Evolutionary conservation across 2,329 filamentous ascomycete species (phyloP), one percentile per base, ranked within the genome.

Genomic region (Xylaria sp.): DNA sequence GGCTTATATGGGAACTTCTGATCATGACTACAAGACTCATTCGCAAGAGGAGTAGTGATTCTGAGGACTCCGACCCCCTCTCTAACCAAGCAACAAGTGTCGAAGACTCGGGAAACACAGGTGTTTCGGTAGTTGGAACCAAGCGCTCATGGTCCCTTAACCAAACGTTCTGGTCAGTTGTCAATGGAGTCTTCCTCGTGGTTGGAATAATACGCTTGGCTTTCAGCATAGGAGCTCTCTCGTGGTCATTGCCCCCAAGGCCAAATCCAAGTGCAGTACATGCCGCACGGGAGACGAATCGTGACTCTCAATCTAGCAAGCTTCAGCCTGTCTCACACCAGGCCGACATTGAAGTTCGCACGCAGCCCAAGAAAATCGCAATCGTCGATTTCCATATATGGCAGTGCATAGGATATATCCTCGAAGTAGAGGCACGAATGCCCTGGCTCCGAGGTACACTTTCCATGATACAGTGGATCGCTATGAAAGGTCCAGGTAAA

Each of bases 1-100:
- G 93, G 93, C 87, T 98, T 76, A 81, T 98, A 73, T 97, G 92
- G 88, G 94, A 97, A 79, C 87, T 89, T 66, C 87, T 97, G 69
- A 91, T 90, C 73, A 97, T 95, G 77, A 81, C 91, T 69, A 86
- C 84, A n/a, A 82, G 82, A 70, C 76, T 83, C 51, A 70, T 78
- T 58, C 75, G 72, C 54, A 78, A 79, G 65, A 77, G 73, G 61
- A 72, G 63, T 21, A 63, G 63, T 21, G 62, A 63, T 63, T 65
- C 60, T 51, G 69, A 71, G 25, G 61, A 71, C 37, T 60, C 72
- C 55, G 68, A 48, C 16, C 32, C 35, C 54, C 44, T 61, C 21
- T 51, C 65, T 29, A 50, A 62, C 27, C 65, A 71, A 5, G 40
- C 61, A 60, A 51, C 42, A 21, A 40, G 55, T 12, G 55, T 54